Evolutionary conservation across 306 rosid species (phyloP).

Genomic region (Vigna radiata): DNA sequence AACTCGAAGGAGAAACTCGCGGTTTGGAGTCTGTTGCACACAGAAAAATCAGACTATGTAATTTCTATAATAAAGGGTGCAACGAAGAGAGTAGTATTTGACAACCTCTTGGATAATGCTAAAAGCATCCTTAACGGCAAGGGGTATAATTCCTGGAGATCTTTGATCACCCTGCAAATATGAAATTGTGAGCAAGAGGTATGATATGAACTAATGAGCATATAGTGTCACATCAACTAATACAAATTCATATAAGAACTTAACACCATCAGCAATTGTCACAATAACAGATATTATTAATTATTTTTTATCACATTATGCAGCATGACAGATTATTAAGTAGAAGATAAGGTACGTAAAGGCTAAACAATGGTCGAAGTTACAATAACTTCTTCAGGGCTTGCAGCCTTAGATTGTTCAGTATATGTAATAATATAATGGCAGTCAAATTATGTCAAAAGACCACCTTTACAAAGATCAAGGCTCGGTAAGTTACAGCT

Average conservation of each 20-base stretch:
- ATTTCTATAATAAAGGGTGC: constrained; percentile 42
- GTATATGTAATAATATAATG: background rate
- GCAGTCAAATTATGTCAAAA: constrained; percentile 1
- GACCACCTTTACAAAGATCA: constrained; percentile 22
- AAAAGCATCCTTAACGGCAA: constrained; percentile 98
- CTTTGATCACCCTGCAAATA: constrained; percentile 96
- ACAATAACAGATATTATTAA: constrained; percentile 21
- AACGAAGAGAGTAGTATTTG: constrained; percentile 37
- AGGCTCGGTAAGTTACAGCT: background rate
- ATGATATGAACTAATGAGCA: constrained; percentile 34
- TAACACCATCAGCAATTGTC: constrained; percentile 21
- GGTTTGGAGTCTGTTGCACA: constrained; percentile 79
- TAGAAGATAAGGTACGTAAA: constrained; percentile 26
- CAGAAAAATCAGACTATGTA: constrained; percentile 42
- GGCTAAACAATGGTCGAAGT: constrained; percentile 13
- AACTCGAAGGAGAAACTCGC: constrained; percentile 97
- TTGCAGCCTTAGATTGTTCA: constrained; percentile 14
- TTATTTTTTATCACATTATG: constrained; percentile 23
- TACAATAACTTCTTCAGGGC: constrained; percentile 2
- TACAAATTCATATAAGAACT: constrained; percentile 36
- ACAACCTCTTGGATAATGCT: constrained; percentile 98
- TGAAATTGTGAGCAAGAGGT: constrained; percentile 39
- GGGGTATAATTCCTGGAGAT: constrained; percentile 98
- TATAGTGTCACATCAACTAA: constrained; percentile 33
- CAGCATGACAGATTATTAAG: constrained; percentile 27